Evolutionary conservation across 345 rosid species (phyloP).

Genomic region (Moricandia moricandioides): DNA sequence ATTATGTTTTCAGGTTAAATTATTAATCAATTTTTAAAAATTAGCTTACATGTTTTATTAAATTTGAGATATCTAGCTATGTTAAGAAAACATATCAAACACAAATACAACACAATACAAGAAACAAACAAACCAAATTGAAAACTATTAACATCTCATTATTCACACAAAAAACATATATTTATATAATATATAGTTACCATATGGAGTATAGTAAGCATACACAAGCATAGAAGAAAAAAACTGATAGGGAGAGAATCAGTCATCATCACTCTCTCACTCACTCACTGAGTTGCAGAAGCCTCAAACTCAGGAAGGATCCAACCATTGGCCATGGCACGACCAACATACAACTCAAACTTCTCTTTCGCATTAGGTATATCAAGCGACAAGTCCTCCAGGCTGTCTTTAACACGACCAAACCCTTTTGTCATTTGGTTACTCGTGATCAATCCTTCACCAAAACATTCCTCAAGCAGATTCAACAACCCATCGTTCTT

Average conservation of each 20-base stretch:
- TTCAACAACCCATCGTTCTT: conserved; percentile 83
- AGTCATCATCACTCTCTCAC: conserved; percentile 10
- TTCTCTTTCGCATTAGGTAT: conserved; percentile 91
- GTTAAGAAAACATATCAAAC: too few species aligned
- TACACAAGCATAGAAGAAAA: too few species aligned
- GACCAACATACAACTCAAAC: conserved; percentile 57
- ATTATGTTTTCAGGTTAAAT: too few species aligned
- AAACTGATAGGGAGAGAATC: conserved; percentile 17
- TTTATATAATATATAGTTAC: background rate
- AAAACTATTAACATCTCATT: conserved; percentile 19
- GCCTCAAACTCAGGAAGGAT: conserved; percentile 50
- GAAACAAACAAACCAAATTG: conserved; percentile 11
- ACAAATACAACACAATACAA: conserved; percentile 14
- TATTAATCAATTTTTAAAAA: too few species aligned
- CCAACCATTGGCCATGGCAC: conserved; percentile 85
- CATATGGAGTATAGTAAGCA: conserved; percentile 10
- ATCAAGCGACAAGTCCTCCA: conserved; percentile 91
- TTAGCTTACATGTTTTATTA: too few species aligned
- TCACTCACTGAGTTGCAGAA: background rate
- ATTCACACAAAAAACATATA: conserved; percentile 1
- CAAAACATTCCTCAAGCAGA: conserved; percentile 79
- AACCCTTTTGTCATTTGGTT: conserved; percentile 95
- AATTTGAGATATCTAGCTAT: too few species aligned
- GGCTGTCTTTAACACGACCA: conserved; percentile 78
- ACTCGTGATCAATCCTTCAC: conserved; percentile 84